Base-by-base conservation (phyloP, 1,284 basidiomycete genomes). In the Leccinum griseonigrum region DNA sequence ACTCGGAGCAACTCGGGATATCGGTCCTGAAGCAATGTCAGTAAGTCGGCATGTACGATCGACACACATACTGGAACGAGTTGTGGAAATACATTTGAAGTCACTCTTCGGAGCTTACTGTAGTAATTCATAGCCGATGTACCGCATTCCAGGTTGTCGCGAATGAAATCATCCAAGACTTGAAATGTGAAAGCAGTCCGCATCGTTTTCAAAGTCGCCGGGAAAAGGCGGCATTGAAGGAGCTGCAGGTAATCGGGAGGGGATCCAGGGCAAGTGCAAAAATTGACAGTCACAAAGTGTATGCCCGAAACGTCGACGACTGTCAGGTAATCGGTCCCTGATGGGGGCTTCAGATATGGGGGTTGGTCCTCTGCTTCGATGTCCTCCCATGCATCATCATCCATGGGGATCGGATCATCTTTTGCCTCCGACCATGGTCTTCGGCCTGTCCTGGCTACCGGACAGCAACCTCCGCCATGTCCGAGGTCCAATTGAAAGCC, bases 111-210 rank as follows among this genome's bases (percentile, higher is more conserved):
- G 6, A 76, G 61, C 5, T 69, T 69, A 1, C 36, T 46, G n/a
- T 65, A 67, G 57, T 70, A 75, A 48, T 74, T 70, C 36, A 67
- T 67, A 0, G 67, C 65, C 0, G 68, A 68, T 16, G 68, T 75
- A 31, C 75, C 71, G 14, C 69, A 71, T 3, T 68, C 59, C 1
- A 71, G 43, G 8, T 63, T 68, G 29, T 75, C 71, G 1, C 63
- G 32, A 11, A 73, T 68, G 36, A 74, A 74, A 10, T 72, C 54
- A 50, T 50, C 48, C 18, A 50, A 50, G 11, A 50, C 48, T 6
- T 18, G 6, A 50, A 50, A 50, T 5, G 48, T 22, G 22, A 53
- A 53, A 16, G 29, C 29, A 3, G 51, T 53, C 16, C n/a, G 6
- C 29, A 29, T 10, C 13, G 6, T 10, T n/a, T 53, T 26, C 13